Base-by-base conservation (phyloP, 2,329 filamentous ascomycete genomes). In the Colletotrichum cordylinicola region DNA sequence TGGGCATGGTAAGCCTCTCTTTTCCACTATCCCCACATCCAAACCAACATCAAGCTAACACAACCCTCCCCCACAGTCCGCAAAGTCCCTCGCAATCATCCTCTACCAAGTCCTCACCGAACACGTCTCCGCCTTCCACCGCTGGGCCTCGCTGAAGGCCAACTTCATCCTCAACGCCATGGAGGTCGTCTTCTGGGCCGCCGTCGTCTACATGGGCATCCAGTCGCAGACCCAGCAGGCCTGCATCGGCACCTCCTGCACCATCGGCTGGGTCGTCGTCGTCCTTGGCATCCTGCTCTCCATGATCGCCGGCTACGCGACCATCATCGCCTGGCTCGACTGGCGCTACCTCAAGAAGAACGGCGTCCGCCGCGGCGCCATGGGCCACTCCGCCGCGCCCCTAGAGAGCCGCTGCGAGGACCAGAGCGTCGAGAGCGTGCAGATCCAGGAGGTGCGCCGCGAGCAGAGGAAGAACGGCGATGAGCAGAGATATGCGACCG, bases 131-230 rank as follows among this genome's bases (percentile, higher is more conserved):
- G 76, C 77, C 2, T 81, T 86, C 68, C 74, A 79, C 15, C 81
- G 80, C 70, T 88, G 84, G 84, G 80, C 77, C 33, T 85, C 82
- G 78, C 78, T 84, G 8, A 88, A 87, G 78, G 85, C 85, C 7
- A 83, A 86, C 77, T 77, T 80, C 6, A 84, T 87, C 43, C 80
- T 88, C 71, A 86, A 85, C 79, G 80, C 76, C 61, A 78, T 87
- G 18, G 86, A 88, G 76, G 77, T 85, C 16, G 80, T 87, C 16
- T 87, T 87, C 77, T 88, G 86, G 86, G 80, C 80, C 60, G 81
- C 79, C 0, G 80, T 82, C 1, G 65, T 80, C 31, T 78, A 81
- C 2, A 37, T 82, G n/a, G 74, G 75, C 33, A 74, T 76, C 60
- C 70, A 73, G 67, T 58, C 66, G 10, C 69, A 72, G 3, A 74